phyloP scores from a whole-genome alignment of 306 rosid genomes.

The Begonia fuchsioides region DNA sequence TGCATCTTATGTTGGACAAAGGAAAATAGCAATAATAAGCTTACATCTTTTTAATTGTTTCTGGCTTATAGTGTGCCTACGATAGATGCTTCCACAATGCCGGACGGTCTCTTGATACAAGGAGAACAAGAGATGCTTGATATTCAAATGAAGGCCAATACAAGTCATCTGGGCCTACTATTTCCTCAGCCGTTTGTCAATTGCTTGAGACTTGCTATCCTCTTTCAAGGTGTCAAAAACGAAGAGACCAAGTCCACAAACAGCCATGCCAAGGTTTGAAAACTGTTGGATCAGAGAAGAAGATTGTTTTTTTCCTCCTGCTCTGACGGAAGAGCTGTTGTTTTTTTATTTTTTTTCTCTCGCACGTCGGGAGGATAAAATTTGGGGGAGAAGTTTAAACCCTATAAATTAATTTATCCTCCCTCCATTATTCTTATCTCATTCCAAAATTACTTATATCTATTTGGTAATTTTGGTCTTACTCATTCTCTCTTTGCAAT shows the following conservation, averaged over 20 bases:
- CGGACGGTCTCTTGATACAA: constrained; percentile 95
- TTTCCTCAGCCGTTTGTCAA: constrained; percentile 38
- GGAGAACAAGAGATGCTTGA: constrained; percentile 54
- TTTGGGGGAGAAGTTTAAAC: too few species aligned
- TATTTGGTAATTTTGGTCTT: too few species aligned
- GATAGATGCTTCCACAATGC: constrained; percentile 64
- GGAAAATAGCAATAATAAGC: background rate
- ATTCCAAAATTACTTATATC: too few species aligned
- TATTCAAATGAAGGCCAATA: constrained; percentile 85
- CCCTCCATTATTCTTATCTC: too few species aligned
- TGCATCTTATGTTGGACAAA: background rate
- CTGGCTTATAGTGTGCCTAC: constrained; percentile 18
- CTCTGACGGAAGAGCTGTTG: too few species aligned
- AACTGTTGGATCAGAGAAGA: constrained; percentile 59
- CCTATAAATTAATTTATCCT: too few species aligned
- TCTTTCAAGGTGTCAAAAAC: constrained; percentile 67
- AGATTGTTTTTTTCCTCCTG: constrained; percentile 40
- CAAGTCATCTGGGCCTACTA: constrained; percentile 75
- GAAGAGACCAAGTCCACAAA: constrained; percentile 56
- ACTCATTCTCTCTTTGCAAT: too few species aligned
- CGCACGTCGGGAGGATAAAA: too few species aligned
- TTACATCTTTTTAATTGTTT: constrained; percentile 8
- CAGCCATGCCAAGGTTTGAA: constrained; percentile 71
- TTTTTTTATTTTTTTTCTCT: too few species aligned
- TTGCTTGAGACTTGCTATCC: constrained; percentile 20